Conservation (phyloP, 1,284 basidiomycete genomes). For the Fomitopsis palustris region DNA sequence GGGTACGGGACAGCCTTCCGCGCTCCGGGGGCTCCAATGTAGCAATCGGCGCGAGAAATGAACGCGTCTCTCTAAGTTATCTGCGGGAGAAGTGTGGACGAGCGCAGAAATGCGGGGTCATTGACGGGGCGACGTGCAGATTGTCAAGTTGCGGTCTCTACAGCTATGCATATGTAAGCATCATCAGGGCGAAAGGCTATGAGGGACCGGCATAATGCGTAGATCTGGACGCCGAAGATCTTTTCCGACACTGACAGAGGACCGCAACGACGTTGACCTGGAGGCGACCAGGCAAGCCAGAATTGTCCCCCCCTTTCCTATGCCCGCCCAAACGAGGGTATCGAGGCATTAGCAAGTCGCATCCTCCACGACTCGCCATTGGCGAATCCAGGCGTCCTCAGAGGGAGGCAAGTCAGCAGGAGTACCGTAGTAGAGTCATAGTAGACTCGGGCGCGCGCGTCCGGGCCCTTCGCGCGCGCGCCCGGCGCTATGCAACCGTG, state of each 20-base stretch:
- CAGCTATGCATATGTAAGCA: not conserved
- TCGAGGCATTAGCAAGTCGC: too few species aligned
- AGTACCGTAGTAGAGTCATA: too few species aligned
- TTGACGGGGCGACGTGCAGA: not conserved
- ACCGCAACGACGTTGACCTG: not conserved
- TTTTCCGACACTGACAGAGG: not conserved
- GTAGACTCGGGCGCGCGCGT: too few species aligned
- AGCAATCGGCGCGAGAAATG: not conserved
- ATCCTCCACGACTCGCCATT: too few species aligned
- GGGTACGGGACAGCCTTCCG: not conserved
- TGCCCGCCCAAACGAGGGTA: too few species aligned
- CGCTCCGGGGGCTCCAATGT: not conserved
- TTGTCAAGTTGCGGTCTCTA: not conserved
- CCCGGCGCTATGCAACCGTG: too few species aligned
- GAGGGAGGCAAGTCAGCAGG: too few species aligned
- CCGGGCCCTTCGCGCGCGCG: too few species aligned
- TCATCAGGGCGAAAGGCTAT: not conserved
- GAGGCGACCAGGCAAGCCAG: too few species aligned
- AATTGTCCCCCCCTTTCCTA: too few species aligned
- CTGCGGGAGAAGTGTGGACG: not conserved
- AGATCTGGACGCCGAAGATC: not conserved
- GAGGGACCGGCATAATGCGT: not conserved
- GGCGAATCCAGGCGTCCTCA: too few species aligned
- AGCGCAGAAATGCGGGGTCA: not conserved
- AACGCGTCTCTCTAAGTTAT: not conserved